phyloP scores from a whole-genome alignment of 306 rosid genomes.

The Senna siamea region DNA sequence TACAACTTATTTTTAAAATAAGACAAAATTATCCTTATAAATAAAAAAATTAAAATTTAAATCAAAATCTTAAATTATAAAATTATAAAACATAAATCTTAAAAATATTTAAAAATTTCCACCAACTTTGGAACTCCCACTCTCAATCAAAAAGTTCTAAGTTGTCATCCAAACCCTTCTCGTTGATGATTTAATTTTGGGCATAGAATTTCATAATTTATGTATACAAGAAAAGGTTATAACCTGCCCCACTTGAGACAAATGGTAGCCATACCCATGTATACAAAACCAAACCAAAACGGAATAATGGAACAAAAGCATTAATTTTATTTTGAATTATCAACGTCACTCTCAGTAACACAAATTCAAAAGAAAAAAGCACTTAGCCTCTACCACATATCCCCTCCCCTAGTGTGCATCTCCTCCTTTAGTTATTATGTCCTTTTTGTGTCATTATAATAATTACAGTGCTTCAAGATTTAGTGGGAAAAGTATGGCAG shows the following conservation, averaged over 20 bases:
- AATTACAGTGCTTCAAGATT: not conserved
- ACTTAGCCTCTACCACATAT: not conserved
- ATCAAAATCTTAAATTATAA: too few relatives aligned
- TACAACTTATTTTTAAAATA: too few relatives aligned
- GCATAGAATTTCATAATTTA: not conserved
- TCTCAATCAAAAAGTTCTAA: too few relatives aligned
- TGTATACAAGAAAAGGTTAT: not conserved
- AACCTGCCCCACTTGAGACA: slow-evolving; percentile 9
- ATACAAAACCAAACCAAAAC: not conserved
- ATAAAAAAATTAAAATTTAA: too few relatives aligned
- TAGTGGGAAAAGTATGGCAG: not conserved
- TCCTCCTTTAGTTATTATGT: not conserved
- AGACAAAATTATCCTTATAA: too few relatives aligned
- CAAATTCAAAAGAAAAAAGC: not conserved
- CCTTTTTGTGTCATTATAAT: too few relatives aligned
- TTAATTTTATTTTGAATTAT: not conserved
- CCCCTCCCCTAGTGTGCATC: slow-evolving; percentile 13
- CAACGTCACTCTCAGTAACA: not conserved
- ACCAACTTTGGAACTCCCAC: not conserved
- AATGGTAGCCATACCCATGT: not conserved
- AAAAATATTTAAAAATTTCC: too few relatives aligned
- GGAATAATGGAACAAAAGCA: not conserved
- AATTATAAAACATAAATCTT: too few relatives aligned
- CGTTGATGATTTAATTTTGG: too few relatives aligned
- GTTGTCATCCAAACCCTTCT: too few relatives aligned